Evolutionary conservation across 805 yeast species (phyloP).

Genomic region (Yamadazyma phyllophila): DNA sequence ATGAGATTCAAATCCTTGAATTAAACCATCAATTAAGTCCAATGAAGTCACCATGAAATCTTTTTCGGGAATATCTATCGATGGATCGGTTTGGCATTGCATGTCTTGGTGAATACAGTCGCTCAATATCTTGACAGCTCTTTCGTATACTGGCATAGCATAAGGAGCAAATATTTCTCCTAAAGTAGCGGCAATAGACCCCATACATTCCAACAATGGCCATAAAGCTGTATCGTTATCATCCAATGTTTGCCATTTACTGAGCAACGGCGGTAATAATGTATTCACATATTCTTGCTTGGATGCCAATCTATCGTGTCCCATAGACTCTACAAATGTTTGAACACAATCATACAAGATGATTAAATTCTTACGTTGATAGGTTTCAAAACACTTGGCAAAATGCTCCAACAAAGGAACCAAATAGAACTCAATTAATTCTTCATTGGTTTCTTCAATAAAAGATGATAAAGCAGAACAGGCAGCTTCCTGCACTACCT

Average conservation of each 20-base stretch:
- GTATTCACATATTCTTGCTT: conserved; percentile 57
- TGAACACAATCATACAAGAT: conserved; percentile 88
- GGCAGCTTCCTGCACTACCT: conserved; percentile 94
- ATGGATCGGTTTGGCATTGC: conserved; percentile 62
- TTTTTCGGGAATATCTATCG: conserved; percentile 74
- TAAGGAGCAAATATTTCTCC: conserved; percentile 85
- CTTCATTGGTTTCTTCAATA: conserved; percentile 70
- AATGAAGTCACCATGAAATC: conserved; percentile 87
- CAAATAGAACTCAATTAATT: conserved; percentile 58
- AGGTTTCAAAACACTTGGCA: conserved; percentile 67
- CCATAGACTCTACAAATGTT: conserved; percentile 78
- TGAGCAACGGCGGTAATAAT: conserved; percentile 77
- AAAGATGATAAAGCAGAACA: conserved; percentile 83
- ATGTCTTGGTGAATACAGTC: conserved; percentile 67
- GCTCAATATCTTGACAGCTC: conserved; percentile 70
- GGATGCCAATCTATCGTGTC: conserved; percentile 50
- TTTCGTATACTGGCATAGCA: conserved; percentile 80
- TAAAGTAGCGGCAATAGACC: conserved; percentile 82
- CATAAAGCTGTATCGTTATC: conserved; percentile 85
- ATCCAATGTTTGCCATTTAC: conserved; percentile 70
- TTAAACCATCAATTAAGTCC: conserved; percentile 87
- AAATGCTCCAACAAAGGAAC: conserved; percentile 70
- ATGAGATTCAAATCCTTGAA: conserved; percentile 78
- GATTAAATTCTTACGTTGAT: conserved; percentile 79
- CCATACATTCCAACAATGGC: conserved; percentile 91